These are phyloP conservation scores for Posidonia australis DNA, from an alignment of 106 monocot genomes.

Conservation along the genomic window DNA sequence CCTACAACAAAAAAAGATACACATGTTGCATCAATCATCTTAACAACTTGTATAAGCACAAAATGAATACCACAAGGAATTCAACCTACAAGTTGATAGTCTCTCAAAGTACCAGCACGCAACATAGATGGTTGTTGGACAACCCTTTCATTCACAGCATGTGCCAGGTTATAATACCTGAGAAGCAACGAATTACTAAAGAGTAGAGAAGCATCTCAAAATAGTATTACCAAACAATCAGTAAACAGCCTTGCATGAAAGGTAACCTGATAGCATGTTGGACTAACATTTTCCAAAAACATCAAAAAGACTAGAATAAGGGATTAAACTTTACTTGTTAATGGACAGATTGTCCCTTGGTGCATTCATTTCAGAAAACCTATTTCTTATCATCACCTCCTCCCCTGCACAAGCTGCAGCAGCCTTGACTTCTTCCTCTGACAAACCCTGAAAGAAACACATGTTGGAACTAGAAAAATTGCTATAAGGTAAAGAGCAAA, in stretches of 20 bases:
- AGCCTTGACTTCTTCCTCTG: constrained; percentile 84
- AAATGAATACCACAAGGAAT: background rate
- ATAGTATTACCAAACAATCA: background rate
- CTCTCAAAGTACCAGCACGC: constrained; percentile 81
- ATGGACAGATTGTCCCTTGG: constrained; percentile 61
- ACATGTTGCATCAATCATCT: constrained; percentile 3
- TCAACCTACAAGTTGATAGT: constrained; percentile 81
- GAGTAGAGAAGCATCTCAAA: constrained; percentile 3
- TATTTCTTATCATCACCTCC: constrained; percentile 85
- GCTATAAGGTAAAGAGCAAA: background rate
- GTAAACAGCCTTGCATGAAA: background rate
- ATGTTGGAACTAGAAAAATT: background rate
- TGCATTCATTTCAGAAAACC: constrained; percentile 97
- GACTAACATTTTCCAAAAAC: background rate
- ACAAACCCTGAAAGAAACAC: constrained; percentile 55
- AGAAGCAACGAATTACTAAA: background rate
- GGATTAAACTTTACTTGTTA: constrained; percentile 54
- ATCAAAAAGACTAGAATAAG: background rate
- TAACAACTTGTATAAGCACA: background rate
- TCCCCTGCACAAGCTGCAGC: constrained; percentile 91
- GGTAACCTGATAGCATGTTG: no score
- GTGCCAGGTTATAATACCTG: constrained; percentile 95
- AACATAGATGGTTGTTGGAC: constrained; percentile 84
- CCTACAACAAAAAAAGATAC: constrained; percentile 30
- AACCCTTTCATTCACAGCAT: constrained; percentile 91